These are phyloP conservation scores for Abrus precatorius DNA, from an alignment of 306 rosid genomes.

Conservation along the genomic window DNA sequence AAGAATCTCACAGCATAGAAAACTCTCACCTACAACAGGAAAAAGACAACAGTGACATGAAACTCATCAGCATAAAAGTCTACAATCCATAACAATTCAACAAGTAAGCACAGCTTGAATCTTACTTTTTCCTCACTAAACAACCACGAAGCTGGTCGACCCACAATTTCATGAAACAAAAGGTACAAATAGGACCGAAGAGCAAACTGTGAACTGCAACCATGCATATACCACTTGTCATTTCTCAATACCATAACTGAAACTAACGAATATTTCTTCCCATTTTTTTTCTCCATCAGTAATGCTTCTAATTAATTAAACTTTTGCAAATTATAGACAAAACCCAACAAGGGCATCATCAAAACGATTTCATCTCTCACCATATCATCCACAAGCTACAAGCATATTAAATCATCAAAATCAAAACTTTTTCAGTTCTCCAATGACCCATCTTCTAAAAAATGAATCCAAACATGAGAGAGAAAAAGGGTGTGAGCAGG, in stretches of 20 bases:
- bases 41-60: slow-evolving; percentile 44
- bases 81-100: slow-evolving; percentile 14
- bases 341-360: slow-evolving; percentile 33
- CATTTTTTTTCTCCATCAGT: background rate
- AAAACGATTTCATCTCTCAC: background rate
- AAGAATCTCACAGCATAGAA: slow-evolving; percentile 90
- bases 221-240: slow-evolving; percentile 39
- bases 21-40: slow-evolving; percentile 78
- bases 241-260: slow-evolving; percentile 30
- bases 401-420: slow-evolving; percentile 15
- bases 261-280: slow-evolving; percentile 17
- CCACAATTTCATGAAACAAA: slow-evolving; percentile 90
- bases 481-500: background rate
- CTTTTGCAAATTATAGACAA: background rate
- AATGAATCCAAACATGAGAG: background rate
- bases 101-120: slow-evolving; percentile 14
- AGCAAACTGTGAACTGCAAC: slow-evolving; percentile 95
- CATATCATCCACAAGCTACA: background rate
- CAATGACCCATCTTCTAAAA: slow-evolving; percentile 8
- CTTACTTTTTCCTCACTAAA: slow-evolving; percentile 86
- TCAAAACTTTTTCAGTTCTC: slow-evolving; percentile 5
- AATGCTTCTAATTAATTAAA: slow-evolving; percentile 7
- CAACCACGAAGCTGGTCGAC: slow-evolving; percentile 84
- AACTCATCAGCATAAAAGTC: slow-evolving; percentile 25
- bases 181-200: slow-evolving; percentile 94